Evolutionary conservation across 2,329 filamentous ascomycete species (phyloP).

Genomic region (Fragosphaeria purpurea): DNA sequence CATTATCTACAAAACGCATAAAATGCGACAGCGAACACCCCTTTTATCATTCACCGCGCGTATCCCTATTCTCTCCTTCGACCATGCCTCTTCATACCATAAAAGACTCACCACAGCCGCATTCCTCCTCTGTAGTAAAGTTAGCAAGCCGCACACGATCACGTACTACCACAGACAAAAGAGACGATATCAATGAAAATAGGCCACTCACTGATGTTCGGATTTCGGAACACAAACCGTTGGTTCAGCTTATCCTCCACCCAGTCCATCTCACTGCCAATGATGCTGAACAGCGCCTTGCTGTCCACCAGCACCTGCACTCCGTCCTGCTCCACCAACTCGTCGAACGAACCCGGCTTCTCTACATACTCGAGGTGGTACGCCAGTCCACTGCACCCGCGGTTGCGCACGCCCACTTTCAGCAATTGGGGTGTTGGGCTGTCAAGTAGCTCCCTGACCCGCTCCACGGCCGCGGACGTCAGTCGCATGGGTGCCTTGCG

Average conservation of each 20-base stretch:
- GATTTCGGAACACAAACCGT: conserved; percentile 90
- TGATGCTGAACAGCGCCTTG: conserved; percentile 95
- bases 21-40: too few species aligned
- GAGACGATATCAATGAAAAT: background rate
- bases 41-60: too few species aligned
- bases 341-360: conserved; percentile 78
- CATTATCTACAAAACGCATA: too few species aligned
- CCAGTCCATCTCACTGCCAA: conserved; percentile 99
- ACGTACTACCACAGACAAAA: background rate
- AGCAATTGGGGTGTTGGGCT: conserved; percentile 88
- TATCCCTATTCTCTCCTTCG: too few species aligned
- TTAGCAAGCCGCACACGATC: background rate
- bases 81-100: conserved; percentile 48
- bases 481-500: conserved; percentile 89
- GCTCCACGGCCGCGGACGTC: conserved; percentile 67
- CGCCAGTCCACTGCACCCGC: conserved; percentile 85
- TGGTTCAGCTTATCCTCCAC: conserved; percentile 88
- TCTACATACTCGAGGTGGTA: conserved; percentile 96
- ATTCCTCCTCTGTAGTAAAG: conserved; percentile 66
- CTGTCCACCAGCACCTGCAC: conserved; percentile 94
- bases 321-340: conserved; percentile 88
- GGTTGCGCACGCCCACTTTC: conserved; percentile 85
- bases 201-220: conserved; percentile 81
- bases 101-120: conserved; percentile 93
- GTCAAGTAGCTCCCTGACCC: conserved; percentile 66